Conservation (phyloP, 1,139 yeast species). For the Sugiyamaella japonica region DNA sequence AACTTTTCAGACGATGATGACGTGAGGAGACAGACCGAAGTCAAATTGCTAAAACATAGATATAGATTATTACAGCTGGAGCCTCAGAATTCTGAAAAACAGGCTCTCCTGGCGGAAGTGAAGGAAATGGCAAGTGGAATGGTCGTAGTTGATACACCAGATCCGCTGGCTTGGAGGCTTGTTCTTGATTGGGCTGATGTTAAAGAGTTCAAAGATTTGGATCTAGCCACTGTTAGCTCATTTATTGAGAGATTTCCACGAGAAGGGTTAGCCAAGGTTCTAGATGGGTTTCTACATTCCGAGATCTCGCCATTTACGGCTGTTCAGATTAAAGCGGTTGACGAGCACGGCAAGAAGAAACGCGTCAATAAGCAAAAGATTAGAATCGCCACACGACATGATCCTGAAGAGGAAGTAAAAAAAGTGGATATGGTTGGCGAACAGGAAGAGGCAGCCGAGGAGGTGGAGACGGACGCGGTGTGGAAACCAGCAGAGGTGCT, state of each 20-base stretch:
- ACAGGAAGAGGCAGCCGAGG: constrained; percentile 12
- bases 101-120: constrained; percentile 46
- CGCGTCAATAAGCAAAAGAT: constrained; percentile 11
- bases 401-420: constrained; percentile 10
- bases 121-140: constrained; percentile 66
- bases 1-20: constrained; percentile 62
- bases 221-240: constrained; percentile 48
- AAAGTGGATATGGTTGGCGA: constrained; percentile 1
- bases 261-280: constrained; percentile 62
- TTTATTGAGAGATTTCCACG: constrained; percentile 59
- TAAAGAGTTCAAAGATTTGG: constrained; percentile 50
- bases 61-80: constrained; percentile 53
- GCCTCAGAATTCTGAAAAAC: constrained; percentile 47
- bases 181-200: constrained; percentile 78
- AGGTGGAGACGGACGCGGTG: constrained; percentile 28
- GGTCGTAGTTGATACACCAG: constrained; percentile 63
- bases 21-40: constrained; percentile 59
- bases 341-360: constrained; percentile 1
- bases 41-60: constrained; percentile 56
- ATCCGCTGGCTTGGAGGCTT: constrained; percentile 69
- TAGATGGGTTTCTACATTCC: constrained; percentile 49
- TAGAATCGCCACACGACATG: constrained; percentile 18
- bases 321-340: constrained; percentile 5
- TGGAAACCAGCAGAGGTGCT: constrained; percentile 56
- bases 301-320: constrained; percentile 61